Base-by-base conservation (phyloP, 805 yeast genomes). In the Candida suzukii region DNA sequence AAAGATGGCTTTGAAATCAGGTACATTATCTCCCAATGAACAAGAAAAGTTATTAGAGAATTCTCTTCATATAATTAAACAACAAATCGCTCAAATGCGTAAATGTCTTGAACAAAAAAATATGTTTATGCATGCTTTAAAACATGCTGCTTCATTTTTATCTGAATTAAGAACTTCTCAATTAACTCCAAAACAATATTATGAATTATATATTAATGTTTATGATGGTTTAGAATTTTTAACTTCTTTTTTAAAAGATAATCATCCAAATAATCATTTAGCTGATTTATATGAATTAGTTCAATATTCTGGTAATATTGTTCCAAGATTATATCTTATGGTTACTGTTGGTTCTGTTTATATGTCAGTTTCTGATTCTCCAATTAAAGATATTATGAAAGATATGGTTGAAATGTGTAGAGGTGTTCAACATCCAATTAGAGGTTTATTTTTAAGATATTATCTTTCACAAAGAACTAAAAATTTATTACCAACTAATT, bases 361-460 rank as follows among this genome's bases (percentile, higher is more conserved):
- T 64, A 79, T 91, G 82, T 67, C 83, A 8, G 71, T 80, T 10
- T 74, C 81, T 1, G 87, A 80, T 41, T 81, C 95, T 0, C 95
- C 97, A 0, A 73, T 78, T 28, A 76, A 76, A 53, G 98, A 88
- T 48, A 83, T 93, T 39, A 75, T 91, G 78, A 86, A 84, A 60
- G 99, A 93, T 58, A 83, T 93, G 95, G 82, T 91, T 53, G 99
- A 93, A 61, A 93, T 93, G 99, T 83, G 95, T 49, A 75, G 95
- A 32, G 99, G 97, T 14, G 95, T 91, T 2, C 99, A 93, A 61
- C 91, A 88, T 55, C 99, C 99, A 2, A 77, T 88, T 25, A 70
- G 96, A 43, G 99, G 99, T 2, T 66, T 93, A 46, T 93, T 93
- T 58, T 66, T 93, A 52, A 70, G 99, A 37, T 90, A 93, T 65